phyloP scores from a whole-genome alignment of 169 alveolate genomes.

The Plasmodium knowlesi region DNA sequence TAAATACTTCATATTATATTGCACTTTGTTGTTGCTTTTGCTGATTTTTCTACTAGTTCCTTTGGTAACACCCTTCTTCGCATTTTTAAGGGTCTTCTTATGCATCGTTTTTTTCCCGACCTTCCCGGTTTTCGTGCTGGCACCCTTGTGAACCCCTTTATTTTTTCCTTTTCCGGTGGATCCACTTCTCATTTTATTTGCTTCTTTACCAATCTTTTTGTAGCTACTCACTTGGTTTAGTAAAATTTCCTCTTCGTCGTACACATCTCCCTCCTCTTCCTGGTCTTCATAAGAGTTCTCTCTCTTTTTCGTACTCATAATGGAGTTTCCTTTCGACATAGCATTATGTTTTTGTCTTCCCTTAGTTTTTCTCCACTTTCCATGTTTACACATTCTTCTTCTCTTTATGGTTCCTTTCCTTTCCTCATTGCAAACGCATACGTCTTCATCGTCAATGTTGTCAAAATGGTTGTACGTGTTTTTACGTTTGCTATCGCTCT shows the following conservation, averaged over 20 bases:
- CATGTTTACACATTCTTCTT: neutral
- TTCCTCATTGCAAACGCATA: neutral
- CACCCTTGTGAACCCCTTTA: neutral
- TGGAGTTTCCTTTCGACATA: neutral
- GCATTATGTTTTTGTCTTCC: neutral
- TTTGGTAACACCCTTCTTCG: neutral
- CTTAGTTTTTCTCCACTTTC: slow-evolving; percentile 1
- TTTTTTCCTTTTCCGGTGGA: neutral
- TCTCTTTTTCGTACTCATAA: neutral
- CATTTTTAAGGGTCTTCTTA: neutral
- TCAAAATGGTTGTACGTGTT: neutral
- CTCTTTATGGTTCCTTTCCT: slow-evolving; percentile 3
- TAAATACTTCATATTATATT: neutral
- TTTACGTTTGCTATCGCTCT: neutral
- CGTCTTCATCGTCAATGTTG: neutral
- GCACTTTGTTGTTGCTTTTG: neutral
- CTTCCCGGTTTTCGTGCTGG: neutral
- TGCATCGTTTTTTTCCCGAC: neutral
- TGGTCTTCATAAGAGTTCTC: neutral
- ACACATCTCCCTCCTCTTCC: neutral
- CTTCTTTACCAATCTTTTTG: neutral
- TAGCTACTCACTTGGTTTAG: neutral
- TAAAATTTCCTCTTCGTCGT: neutral
- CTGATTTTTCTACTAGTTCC: neutral
- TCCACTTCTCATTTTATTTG: neutral